These are phyloP conservation scores for Barnettozyma wickerhamii DNA, from an alignment of 805 yeast species.

Conservation along the genomic window DNA sequence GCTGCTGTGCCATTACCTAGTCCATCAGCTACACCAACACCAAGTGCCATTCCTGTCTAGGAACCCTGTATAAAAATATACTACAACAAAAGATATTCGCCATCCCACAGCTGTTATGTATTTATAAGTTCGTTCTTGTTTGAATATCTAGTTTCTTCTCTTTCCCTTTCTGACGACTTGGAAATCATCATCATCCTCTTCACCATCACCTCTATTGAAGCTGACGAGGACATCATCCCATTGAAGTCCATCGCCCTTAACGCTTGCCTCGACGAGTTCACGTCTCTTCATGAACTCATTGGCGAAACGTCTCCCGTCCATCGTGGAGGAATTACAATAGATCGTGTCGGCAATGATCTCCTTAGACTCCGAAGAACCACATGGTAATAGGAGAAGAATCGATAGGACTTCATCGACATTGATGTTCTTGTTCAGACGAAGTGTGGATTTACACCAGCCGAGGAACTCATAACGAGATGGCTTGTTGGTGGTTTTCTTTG, in stretches of 20 bases:
- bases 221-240: conserved; percentile 67
- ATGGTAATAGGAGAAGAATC: conserved; percentile 76
- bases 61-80: neutral
- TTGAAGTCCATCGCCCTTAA: conserved; percentile 42
- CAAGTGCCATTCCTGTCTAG: no score
- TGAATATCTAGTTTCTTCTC: conserved; percentile 30
- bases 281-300: conserved; percentile 81
- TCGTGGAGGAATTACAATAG: conserved; percentile 78
- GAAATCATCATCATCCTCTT: conserved; percentile 39
- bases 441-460: conserved; percentile 65
- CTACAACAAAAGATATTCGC: neutral
- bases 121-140: no score
- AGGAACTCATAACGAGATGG: conserved; percentile 55
- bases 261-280: conserved; percentile 57
- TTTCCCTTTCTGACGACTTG: conserved; percentile 65
- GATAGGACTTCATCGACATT: conserved; percentile 74
- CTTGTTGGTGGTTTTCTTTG: conserved; percentile 24
- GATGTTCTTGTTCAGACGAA: conserved; percentile 69
- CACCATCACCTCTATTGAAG: conserved; percentile 19
- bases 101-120: neutral
- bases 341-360: conserved; percentile 91
- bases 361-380: conserved; percentile 57
- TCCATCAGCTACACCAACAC: neutral
- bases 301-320: conserved; percentile 95
- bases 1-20: conserved; percentile 1